These are phyloP conservation scores for Colletotrichum liaoningense DNA, from an alignment of 2,329 filamentous ascomycete genomes.

Conservation along the genomic window DNA sequence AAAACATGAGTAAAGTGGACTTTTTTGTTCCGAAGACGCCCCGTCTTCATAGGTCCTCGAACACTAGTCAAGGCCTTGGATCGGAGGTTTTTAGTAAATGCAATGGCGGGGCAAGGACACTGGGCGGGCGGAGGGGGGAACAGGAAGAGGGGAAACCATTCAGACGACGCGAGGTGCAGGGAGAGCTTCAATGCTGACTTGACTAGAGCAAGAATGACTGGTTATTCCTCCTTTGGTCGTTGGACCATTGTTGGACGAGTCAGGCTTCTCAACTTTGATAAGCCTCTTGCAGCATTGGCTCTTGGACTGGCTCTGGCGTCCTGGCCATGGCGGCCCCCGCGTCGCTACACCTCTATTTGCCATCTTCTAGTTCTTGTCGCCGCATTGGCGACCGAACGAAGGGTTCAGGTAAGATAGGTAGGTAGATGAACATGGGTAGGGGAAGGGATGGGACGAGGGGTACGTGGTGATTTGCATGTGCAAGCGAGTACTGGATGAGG, in stretches of 20 bases:
- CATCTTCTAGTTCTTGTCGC: slow-evolving; percentile 12
- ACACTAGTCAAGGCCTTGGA: slow-evolving; percentile 27
- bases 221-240: not conserved
- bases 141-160: not conserved
- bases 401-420: slow-evolving; percentile 16
- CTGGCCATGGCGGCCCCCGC: slow-evolving; percentile 12
- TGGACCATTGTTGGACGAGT: slow-evolving; percentile 30
- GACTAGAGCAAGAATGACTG: not conserved
- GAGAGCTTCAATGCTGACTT: slow-evolving; percentile 1
- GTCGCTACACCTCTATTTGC: slow-evolving; percentile 15
- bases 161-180: not conserved
- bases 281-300: slow-evolving; percentile 20
- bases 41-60: slow-evolving; percentile 17
- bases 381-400: slow-evolving; percentile 27
- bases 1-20: slow-evolving; percentile 17
- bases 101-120: slow-evolving; percentile 24
- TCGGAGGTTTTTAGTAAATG: slow-evolving; percentile 19
- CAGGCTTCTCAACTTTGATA: slow-evolving; percentile 34
- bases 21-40: slow-evolving; percentile 35
- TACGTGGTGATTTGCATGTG: slow-evolving; percentile 33
- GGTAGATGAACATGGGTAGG: not conserved
- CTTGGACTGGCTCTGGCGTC: slow-evolving; percentile 23
- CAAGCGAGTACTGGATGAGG: slow-evolving; percentile 19
- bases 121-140: not conserved
- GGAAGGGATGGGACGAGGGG: slow-evolving; percentile 28